Evolutionary conservation across 129 eudicot genomes (phyloP).

Genomic region (Centaurea solstitialis): DNA sequence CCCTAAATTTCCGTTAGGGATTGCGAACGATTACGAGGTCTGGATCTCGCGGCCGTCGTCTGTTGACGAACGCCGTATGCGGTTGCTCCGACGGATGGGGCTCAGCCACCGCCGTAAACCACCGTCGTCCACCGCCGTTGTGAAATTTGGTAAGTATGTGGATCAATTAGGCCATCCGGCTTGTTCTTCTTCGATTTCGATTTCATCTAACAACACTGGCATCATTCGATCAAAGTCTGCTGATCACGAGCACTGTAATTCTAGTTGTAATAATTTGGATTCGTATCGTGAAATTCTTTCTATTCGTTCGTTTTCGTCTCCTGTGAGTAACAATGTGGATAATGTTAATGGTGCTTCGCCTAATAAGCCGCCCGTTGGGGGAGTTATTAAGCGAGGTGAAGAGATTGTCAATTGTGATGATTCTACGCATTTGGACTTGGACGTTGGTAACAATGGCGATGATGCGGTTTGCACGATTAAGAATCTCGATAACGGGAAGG

Average conservation of each 20-base stretch:
- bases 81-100: conserved; percentile 73
- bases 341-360: conserved; percentile 19
- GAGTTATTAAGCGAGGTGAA: conserved; percentile 13
- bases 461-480: conserved; percentile 45
- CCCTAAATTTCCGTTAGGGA: conserved; percentile 59
- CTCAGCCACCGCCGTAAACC: conserved; percentile 47
- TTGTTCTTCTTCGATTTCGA: not conserved
- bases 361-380: conserved; percentile 38
- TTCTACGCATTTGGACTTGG: conserved; percentile 1
- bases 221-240: conserved; percentile 55
- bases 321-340: conserved; percentile 36
- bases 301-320: conserved; percentile 35
- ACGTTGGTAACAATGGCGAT: conserved; percentile 12
- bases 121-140: conserved; percentile 11
- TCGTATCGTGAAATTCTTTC: conserved; percentile 29
- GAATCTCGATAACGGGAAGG: conserved; percentile 77
- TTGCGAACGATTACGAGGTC: conserved; percentile 63
- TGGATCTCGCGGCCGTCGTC: conserved; percentile 88
- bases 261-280: conserved; percentile 16
- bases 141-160: conserved; percentile 29
- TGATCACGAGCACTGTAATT: conserved; percentile 37
- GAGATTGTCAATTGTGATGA: conserved; percentile 29
- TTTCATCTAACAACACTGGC: conserved; percentile 14
- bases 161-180: conserved; percentile 21
- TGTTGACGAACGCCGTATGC: conserved; percentile 82